Evolutionary conservation across 345 rosid genomes (phyloP), one percentile per base, ranked within the genome.

Genomic region (Sonneratia caseolaris): DNA sequence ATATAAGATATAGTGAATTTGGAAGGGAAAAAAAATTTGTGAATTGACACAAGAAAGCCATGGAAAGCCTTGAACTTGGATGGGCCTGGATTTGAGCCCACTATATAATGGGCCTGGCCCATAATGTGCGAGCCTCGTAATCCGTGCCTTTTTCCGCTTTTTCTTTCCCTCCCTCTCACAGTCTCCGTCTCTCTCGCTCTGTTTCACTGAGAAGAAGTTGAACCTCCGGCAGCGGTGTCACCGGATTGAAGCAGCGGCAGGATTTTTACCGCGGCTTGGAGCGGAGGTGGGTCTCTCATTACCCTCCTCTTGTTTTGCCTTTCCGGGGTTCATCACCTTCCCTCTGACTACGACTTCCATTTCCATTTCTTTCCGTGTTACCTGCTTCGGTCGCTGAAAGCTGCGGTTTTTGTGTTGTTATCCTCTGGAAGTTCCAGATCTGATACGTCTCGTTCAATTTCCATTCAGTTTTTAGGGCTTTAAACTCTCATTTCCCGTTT

Each of bases 371-470:
- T 32, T 62, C 37, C 4, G 19, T 35, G 38, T 13, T 32, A n/a
- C 18, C 32, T 62, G 37, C 4, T 62, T 62, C 37, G 7, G 2
- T 62, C 37, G 38, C 38, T 7, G 38, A 62, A 62, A 27, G 66
- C 19, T 62, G 32, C 18, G 18, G 37, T 32, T 62, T 62, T 62
- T 62, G 66, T 12, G 18, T 32, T 18, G 37, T 3, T 32, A 7
- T 4, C 42, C 38, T 37, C 24, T 40, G 10, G 19, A 13, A 9
- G 73, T 70, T 59, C n/a, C 73, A 57, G 73, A 70, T 70, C 73
- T 70, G 51, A 22, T 10, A 40, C 42, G 24, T 69, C 36, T 18
- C 32, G 27, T 21, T 11, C 64, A 5, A 37, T 22, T 4, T 36
- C 24, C 35, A 49, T 32, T 37, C 45, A 42, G 45, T 42, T 42